phyloP scores from a whole-genome alignment of 768 basidiomycete species.

The Agaricus subrufescens region DNA sequence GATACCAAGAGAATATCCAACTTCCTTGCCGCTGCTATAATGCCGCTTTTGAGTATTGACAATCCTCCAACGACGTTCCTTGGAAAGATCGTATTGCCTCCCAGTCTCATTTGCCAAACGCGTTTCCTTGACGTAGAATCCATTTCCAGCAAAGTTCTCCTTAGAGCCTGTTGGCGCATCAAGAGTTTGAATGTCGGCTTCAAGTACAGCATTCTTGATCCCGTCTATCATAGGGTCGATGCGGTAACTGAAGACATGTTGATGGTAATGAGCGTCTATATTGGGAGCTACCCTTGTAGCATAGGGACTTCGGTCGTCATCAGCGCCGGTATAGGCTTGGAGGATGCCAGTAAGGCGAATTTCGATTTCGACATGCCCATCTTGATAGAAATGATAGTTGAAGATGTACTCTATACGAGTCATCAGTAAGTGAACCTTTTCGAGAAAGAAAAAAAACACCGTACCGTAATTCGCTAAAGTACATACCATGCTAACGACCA shows the following conservation, averaged over 20 bases:
- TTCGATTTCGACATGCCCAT: constrained; percentile 84
- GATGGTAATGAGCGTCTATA: constrained; percentile 81
- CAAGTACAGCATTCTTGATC: constrained; percentile 73
- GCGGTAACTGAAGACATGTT: constrained; percentile 65
- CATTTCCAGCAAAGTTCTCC: constrained; percentile 85
- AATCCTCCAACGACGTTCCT: constrained; percentile 81
- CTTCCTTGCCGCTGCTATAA: constrained; percentile 60
- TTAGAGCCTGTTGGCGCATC: constrained; percentile 68
- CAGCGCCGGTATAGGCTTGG: constrained; percentile 61
- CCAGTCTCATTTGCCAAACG: constrained; percentile 58
- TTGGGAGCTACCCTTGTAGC: constrained; percentile 79
- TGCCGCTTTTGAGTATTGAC: constrained; percentile 68
- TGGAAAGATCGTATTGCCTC: constrained; percentile 58
- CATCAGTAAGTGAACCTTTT: not conserved
- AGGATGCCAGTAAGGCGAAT: constrained; percentile 82
- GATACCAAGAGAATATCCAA: constrained; percentile 68
- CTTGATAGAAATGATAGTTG: constrained; percentile 89
- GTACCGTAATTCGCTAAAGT: constrained; percentile 86
- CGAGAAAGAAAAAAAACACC: constrained; percentile 9
- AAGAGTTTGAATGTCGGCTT: constrained; percentile 69
- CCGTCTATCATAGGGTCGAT: constrained; percentile 94
- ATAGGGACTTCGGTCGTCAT: constrained; percentile 61
- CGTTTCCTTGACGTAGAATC: constrained; percentile 62
- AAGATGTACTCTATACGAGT: constrained; percentile 68
- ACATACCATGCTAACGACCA: constrained; percentile 90